Evolutionary conservation across 257 asterid genomes (phyloP).

Genomic region (Petunia secreta): DNA sequence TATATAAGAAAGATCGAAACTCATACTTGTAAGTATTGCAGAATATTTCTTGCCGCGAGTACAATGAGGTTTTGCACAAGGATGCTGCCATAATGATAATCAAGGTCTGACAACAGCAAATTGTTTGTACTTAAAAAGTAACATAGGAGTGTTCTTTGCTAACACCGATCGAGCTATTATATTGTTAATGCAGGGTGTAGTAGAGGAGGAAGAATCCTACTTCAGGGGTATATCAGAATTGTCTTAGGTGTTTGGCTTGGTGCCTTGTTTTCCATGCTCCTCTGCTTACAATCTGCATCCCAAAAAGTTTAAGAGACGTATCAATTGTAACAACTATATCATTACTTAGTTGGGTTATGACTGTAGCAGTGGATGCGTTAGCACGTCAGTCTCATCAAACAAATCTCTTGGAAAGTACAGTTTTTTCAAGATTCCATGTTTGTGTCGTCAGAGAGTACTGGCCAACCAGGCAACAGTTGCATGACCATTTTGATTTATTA

Average conservation of each 20-base stretch:
- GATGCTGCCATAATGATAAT: slow-evolving; percentile 87
- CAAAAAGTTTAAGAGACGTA: not conserved
- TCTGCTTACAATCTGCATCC: not conserved
- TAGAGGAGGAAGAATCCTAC: slow-evolving; percentile 57
- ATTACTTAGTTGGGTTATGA: too few relatives aligned
- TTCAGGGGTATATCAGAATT: slow-evolving; percentile 28
- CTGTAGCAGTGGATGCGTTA: too few relatives aligned
- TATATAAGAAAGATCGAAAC: slow-evolving; percentile 10
- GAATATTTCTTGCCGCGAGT: slow-evolving; percentile 75
- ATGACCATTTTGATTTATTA: not conserved
- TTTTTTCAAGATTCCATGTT: not conserved
- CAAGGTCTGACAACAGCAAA: slow-evolving; percentile 50
- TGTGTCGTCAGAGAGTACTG: not conserved
- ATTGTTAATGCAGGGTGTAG: slow-evolving; percentile 60
- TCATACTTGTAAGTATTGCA: slow-evolving; percentile 31
- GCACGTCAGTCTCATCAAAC: too few relatives aligned
- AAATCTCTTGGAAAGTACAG: too few relatives aligned
- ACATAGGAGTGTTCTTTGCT: not conserved
- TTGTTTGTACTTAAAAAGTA: not conserved
- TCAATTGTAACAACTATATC: too few relatives aligned
- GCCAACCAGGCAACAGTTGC: not conserved
- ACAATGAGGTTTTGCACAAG: slow-evolving; percentile 90
- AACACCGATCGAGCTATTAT: slow-evolving; percentile 16
- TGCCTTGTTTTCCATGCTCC: not conserved
- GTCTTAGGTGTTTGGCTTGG: slow-evolving; percentile 14